These are phyloP conservation scores for Cyclocybe cylindracea DNA, from an alignment of 768 basidiomycete species.

Conservation along the genomic window DNA sequence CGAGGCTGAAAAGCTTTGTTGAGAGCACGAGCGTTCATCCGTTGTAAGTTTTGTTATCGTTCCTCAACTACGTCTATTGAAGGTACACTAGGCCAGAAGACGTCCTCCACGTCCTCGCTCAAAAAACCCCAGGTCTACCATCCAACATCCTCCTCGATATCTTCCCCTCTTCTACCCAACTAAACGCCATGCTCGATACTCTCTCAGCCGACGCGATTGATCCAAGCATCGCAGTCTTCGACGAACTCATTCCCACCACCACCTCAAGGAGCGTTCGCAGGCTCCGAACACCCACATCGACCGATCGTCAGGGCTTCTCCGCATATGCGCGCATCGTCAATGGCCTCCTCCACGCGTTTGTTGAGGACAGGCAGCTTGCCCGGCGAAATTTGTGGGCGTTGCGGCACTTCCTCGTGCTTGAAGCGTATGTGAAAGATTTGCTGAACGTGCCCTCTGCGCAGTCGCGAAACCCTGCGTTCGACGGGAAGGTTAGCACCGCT, in stretches of 20 bases:
- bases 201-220: slow-evolving; percentile 50
- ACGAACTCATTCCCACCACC: slow-evolving; percentile 52
- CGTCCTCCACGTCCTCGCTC: slow-evolving; percentile 38
- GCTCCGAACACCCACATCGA: slow-evolving; percentile 6
- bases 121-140: slow-evolving; percentile 34
- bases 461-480: slow-evolving; percentile 49
- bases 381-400: slow-evolving; percentile 65
- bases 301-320: slow-evolving; percentile 56
- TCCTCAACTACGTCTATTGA: neutral
- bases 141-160: slow-evolving; percentile 48
- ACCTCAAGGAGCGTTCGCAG: slow-evolving; percentile 14
- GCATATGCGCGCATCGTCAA: slow-evolving; percentile 63
- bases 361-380: slow-evolving; percentile 60
- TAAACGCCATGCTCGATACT: slow-evolving; percentile 46
- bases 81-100: slow-evolving; percentile 43
- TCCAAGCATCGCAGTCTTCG: slow-evolving; percentile 58
- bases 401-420: slow-evolving; percentile 66
- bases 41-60: slow-evolving; percentile 26
- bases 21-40: slow-evolving; percentile 37
- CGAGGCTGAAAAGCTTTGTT: slow-evolving; percentile 41
- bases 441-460: slow-evolving; percentile 48
- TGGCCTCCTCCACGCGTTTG: slow-evolving; percentile 56
- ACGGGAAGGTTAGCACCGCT: slow-evolving; percentile 30
- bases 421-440: slow-evolving; percentile 63
- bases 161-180: slow-evolving; percentile 47